Evolutionary conservation across 2,329 filamentous ascomycete genomes (phyloP), one percentile per base, ranked within the genome.

Genomic region (Elsinoe perseae): DNA sequence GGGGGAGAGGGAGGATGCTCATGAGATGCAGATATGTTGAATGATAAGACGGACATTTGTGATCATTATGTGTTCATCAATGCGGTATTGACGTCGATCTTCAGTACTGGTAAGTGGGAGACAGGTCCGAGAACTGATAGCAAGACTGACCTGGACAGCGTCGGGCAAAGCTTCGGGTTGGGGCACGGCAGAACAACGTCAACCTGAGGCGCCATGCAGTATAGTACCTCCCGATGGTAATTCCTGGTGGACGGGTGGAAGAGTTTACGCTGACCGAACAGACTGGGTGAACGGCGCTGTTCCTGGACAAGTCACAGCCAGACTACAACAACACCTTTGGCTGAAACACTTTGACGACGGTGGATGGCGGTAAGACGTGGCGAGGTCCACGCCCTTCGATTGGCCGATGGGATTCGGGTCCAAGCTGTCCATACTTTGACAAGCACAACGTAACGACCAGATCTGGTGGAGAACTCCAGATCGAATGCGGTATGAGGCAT

Each of bases 141-240:
- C 18, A 14, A 16, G 12, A 48, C 43, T 30, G 21, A 48, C 43
- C 43, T 23, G 25, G 3, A 20, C 28, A 52, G 48, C 48, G 2
- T 38, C 52, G 58, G 62, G 74, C 60, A 71, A 71, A 54, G 73
- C 66, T 58, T 67, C 73, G 46, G 72, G 72, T 36, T 58, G 54
- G 27, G 56, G 61, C 16, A 72, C 64, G 4, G 67, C 68, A 9
- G 72, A 73, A 59, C 73, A 75, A 61, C 72, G 71, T 2, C 73
- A 75, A 61, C 63, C 62, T n/a, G 69, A 74, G 20, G 61, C 61
- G 0, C 59, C 74, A 25, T 71, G 73, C 57, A 70, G 67, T 43
- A 60, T 62, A 16, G 60, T 77, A 72, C 2, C 77, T 74, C 44
- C 72, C 67, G 56, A 70, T 71, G 57, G 74, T 69, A 21, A 60